Percentiles rank a stretch among this genome's conserved stretches.
Evolutionary conservation across 345 rosid species (phyloP).

Genomic region (Hibiscus syriacus): DNA sequence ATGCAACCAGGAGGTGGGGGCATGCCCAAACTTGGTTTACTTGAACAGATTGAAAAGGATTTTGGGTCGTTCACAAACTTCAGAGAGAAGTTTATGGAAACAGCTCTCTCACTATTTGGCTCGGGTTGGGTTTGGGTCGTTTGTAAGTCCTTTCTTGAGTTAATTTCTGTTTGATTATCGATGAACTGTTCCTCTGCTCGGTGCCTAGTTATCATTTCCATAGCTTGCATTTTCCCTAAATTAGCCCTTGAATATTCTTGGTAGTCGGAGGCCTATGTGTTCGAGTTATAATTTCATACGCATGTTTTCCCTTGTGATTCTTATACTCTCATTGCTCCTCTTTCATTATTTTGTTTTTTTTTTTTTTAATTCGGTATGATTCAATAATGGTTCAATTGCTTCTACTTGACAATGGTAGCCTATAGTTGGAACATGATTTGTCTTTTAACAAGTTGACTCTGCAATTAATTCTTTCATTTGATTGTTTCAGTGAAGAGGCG

Average conservation of each 20-base stretch:
- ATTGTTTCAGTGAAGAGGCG: no score
- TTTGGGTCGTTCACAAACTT: no score
- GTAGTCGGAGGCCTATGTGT: neutral
- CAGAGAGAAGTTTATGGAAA: no score
- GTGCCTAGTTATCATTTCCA: neutral
- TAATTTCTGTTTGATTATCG: neutral
- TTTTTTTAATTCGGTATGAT: neutral
- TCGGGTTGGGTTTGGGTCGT: conserved; percentile 98
- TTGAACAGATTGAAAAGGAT: no score
- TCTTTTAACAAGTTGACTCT: neutral
- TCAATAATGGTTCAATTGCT: neutral
- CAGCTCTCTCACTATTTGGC: conserved; percentile 68
- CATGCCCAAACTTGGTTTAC: conserved; percentile 65
- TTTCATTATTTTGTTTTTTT: neutral
- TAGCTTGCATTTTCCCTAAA: neutral
- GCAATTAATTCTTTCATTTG: conserved; percentile 1
- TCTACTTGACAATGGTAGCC: neutral
- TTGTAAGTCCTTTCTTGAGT: no score
- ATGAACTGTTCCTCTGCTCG: neutral
- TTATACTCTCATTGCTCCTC: neutral
- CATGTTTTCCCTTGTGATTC: neutral
- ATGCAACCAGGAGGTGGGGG: conserved; percentile 94
- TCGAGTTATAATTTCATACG: neutral
- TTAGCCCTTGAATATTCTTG: neutral
- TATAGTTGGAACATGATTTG: neutral